phyloP scores from a whole-genome alignment of 345 rosid genomes.

The Leavenworthia alabamica region DNA sequence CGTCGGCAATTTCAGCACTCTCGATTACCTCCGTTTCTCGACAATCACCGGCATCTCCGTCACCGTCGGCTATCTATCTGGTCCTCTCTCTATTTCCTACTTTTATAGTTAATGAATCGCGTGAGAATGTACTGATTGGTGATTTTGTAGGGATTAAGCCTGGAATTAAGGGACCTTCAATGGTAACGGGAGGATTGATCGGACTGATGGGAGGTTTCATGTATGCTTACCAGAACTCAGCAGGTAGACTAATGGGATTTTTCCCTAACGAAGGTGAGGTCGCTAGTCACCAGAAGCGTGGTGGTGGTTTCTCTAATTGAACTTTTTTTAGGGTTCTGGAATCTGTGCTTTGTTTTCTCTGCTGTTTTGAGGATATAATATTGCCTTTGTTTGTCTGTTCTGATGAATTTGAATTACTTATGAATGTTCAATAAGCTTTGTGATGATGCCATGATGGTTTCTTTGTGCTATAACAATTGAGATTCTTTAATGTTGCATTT shows the following conservation, averaged over 20 bases:
- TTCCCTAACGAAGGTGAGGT: slow-evolving; percentile 91
- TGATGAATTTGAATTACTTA: slow-evolving; percentile 4
- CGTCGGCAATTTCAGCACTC: slow-evolving; percentile 69
- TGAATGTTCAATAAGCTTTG: slow-evolving; percentile 1
- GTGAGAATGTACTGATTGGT: slow-evolving; percentile 4
- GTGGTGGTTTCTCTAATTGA: slow-evolving; percentile 34
- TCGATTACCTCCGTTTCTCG: slow-evolving; percentile 71
- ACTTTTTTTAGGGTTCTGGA: not conserved
- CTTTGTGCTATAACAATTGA: not conserved
- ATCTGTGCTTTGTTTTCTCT: slow-evolving; percentile 2
- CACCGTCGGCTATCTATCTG: slow-evolving; percentile 93
- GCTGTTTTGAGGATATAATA: slow-evolving; percentile 8
- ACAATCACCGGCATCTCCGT: slow-evolving; percentile 78
- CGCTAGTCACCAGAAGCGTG: slow-evolving; percentile 55
- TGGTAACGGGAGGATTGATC: slow-evolving; percentile 96
- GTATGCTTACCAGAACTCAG: slow-evolving; percentile 99
- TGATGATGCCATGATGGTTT: not conserved
- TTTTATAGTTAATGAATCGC: not conserved
- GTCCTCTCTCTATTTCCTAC: slow-evolving; percentile 19
- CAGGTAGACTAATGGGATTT: slow-evolving; percentile 91
- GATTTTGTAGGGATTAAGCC: slow-evolving; percentile 70
- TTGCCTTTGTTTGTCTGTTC: slow-evolving; percentile 17
- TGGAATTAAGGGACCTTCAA: slow-evolving; percentile 81
- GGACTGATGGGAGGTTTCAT: slow-evolving; percentile 98
- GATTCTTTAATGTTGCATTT: not conserved